Evolutionary conservation across 805 yeast species (phyloP).

Genomic region (Scheffersomyces coipomensis): DNA sequence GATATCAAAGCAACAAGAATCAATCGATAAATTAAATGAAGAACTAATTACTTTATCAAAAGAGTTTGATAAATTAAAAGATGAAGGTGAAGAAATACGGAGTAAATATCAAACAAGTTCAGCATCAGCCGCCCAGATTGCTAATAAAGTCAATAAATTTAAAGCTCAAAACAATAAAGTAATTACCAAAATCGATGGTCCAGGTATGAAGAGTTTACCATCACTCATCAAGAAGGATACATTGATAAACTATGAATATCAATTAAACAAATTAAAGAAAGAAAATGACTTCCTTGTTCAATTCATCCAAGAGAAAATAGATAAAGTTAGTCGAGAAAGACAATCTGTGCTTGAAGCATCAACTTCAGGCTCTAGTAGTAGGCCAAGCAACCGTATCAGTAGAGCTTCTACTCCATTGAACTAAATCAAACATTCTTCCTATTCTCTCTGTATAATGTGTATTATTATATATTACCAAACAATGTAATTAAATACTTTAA

Average conservation of each 20-base stretch:
- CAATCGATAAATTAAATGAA: slow-evolving; percentile 20
- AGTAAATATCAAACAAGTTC: slow-evolving; percentile 33
- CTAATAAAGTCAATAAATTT: slow-evolving; percentile 16
- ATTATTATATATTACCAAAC: too few species aligned
- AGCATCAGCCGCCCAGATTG: slow-evolving; percentile 28
- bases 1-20: slow-evolving; percentile 16
- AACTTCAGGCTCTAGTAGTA: slow-evolving; percentile 23
- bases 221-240: slow-evolving; percentile 33
- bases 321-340: slow-evolving; percentile 34
- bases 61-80: slow-evolving; percentile 23
- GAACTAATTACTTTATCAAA: slow-evolving; percentile 21
- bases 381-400: slow-evolving; percentile 36
- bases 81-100: slow-evolving; percentile 29
- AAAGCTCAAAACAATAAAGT: slow-evolving; percentile 18
- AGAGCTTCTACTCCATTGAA: slow-evolving; percentile 36
- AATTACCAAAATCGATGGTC: slow-evolving; percentile 24
- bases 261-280: slow-evolving; percentile 20
- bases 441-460: too few species aligned
- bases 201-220: slow-evolving; percentile 36
- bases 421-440: neutral
- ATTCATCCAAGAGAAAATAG: slow-evolving; percentile 30
- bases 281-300: slow-evolving; percentile 29
- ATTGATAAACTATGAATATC: slow-evolving; percentile 22
- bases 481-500: too few species aligned
- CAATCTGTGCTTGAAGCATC: slow-evolving; percentile 26